Conservation (phyloP, 225 moss, liverwort and hornwort genomes). For the Takakia lepidozioides region DNA sequence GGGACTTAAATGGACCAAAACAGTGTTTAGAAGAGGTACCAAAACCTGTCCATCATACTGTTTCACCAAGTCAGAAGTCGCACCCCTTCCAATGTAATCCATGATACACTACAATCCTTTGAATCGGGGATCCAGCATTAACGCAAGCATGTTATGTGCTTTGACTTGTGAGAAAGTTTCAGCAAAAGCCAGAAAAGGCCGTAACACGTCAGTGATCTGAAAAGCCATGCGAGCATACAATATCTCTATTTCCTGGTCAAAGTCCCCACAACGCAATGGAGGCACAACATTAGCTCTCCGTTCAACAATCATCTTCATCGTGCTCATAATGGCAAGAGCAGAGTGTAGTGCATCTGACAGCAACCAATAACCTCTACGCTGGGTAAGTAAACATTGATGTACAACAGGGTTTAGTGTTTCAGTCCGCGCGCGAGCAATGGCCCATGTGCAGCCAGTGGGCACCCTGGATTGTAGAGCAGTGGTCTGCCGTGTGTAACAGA, state of each 20-base stretch:
- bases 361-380: neutral
- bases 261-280: no score
- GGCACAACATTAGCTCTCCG: slow-evolving; percentile 1
- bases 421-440: neutral
- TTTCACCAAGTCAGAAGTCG: neutral
- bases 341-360: no score
- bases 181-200: no score
- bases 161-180: no score
- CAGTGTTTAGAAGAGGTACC: no score
- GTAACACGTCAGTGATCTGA: no score
- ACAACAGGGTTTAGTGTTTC: no score
- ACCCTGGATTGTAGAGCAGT: neutral
- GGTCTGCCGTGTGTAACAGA: neutral
- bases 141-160: no score
- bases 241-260: neutral
- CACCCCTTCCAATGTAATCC: neutral
- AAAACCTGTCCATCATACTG: no score
- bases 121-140: neutral
- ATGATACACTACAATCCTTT: neutral
- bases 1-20: no score
- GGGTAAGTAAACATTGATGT: neutral
- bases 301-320: neutral
- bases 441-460: neutral
- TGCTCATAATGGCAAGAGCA: no score
- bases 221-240: neutral